phyloP scores from a whole-genome alignment of 1,139 yeast genomes.

The Debaryomyces psychrophilus region DNA sequence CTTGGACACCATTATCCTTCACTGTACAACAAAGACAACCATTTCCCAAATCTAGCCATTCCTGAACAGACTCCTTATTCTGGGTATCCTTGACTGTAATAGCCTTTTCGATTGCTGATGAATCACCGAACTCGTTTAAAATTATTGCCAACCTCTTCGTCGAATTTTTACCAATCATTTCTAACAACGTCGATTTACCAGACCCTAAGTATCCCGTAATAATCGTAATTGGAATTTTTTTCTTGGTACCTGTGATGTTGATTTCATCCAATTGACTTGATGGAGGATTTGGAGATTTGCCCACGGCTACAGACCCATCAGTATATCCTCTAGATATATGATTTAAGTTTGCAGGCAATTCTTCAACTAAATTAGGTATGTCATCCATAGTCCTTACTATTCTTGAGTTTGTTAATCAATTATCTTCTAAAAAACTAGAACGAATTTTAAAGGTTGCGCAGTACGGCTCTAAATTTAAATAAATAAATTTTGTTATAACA shows the following conservation, averaged over 20 bases:
- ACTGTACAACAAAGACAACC: slow-evolving; percentile 98
- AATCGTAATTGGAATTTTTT: slow-evolving; percentile 85
- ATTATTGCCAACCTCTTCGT: slow-evolving; percentile 83
- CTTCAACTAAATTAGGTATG: slow-evolving; percentile 56
- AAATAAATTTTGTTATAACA: no score
- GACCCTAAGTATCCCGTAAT: slow-evolving; percentile 95
- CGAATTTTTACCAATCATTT: slow-evolving; percentile 69
- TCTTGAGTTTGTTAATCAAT: neutral
- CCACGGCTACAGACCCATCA: neutral
- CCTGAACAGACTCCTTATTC: slow-evolving; percentile 63
- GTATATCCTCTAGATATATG: neutral
- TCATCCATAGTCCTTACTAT: slow-evolving; percentile 34
- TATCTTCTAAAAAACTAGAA: neutral
- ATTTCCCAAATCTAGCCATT: slow-evolving; percentile 94
- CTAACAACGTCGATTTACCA: slow-evolving; percentile 87
- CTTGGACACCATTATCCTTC: slow-evolving; percentile 90
- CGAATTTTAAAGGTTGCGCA: neutral
- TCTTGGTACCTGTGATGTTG: slow-evolving; percentile 15
- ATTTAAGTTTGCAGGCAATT: slow-evolving; percentile 19
- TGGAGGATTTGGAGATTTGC: neutral
- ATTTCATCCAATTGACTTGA: neutral
- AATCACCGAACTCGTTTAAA: slow-evolving; percentile 86
- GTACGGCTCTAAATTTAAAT: neutral
- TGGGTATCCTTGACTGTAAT: slow-evolving; percentile 71
- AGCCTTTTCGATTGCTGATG: slow-evolving; percentile 86